Base-by-base conservation (phyloP, 2,329 filamentous ascomycete genomes). In the Ophiostoma ulmi region DNA sequence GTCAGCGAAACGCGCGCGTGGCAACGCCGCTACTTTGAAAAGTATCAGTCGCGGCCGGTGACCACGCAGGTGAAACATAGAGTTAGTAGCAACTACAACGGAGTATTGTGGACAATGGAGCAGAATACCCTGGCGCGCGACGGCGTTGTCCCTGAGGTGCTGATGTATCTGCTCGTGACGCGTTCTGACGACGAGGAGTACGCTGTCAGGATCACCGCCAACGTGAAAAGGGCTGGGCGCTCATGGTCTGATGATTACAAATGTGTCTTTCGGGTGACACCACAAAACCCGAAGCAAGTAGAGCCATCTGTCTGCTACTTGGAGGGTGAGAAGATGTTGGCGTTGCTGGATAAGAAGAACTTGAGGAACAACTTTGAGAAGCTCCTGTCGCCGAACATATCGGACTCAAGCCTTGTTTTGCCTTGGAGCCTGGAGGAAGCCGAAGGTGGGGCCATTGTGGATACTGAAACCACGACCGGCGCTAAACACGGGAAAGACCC, bases 81-180 rank as follows among this genome's bases (percentile, higher is more conserved):
- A 10, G 39, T 2, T 11, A 44, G 39, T 17, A 44, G 58, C 11
- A 67, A 48, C 31, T 69, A 38, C 63, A 69, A 69, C 20, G 71
- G 71, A 52, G 71, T 72, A 5, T 0, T 1, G 4, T 72, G 71
- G 71, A 41, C 14, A 7, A 58, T 72, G 71, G 38, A 41, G 39
- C 67, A 69, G 31, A 72, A 72, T 64, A 31, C 20, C 26, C 58
- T 69, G 67, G 63, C 44, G 52, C 8, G 20, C 41, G 38, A 69
- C n/a, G 71, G 71, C 26, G 52, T 72, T 1, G 26, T 26, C 2
- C 64, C 69, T 39, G 69, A 67, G 39, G n/a, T 72, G n/a, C 63
- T 72, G 36, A 20, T 70, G n/a, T 70, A 69, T 20, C 6, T 72
- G 17, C 71, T 72, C 14, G 17, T 72, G 7, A 69, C 69, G 52